A percentile compares a stretch with the other conserved stretches of the same genome.
Conservation (phyloP, 208 protist genomes). For the Leptomonas seymouri region DNA sequence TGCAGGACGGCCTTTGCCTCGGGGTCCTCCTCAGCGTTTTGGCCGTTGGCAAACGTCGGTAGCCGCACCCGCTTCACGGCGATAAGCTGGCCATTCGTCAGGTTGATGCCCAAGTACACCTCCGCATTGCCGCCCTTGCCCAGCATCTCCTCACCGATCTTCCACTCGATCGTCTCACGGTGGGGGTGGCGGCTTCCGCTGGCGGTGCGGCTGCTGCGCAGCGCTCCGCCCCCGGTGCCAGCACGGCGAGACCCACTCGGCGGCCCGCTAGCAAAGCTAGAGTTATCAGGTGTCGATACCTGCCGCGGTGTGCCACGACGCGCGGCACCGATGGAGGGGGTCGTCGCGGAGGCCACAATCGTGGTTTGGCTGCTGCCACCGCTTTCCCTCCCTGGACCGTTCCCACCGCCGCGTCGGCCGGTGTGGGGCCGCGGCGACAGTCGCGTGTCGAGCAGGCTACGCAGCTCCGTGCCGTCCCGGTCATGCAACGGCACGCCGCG, state of each 20-base stretch:
- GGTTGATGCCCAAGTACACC: constrained; percentile 91
- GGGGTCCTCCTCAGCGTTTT: constrained; percentile 32
- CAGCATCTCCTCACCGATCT: constrained; percentile 90
- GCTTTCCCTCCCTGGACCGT: constrained; percentile 16
- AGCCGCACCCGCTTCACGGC: constrained; percentile 90
- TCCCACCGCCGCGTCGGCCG: constrained; percentile 17
- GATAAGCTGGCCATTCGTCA: constrained; percentile 90
- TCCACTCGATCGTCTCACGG: constrained; percentile 90
- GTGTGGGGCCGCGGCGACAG: constrained; percentile 27
- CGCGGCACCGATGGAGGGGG: constrained; percentile 17
- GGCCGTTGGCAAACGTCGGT: constrained; percentile 35
- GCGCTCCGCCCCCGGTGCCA: background rate
- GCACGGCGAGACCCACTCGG: constrained; percentile 26
- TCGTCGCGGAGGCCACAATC: constrained; percentile 9
- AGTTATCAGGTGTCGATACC: constrained; percentile 51
- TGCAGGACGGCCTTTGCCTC: constrained; percentile 69
- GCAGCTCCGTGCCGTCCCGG: constrained; percentile 14
- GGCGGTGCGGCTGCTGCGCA: constrained; percentile 17
- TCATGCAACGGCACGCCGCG: constrained; percentile 56
- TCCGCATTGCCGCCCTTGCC: constrained; percentile 91
- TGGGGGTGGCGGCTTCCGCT: constrained; percentile 38
- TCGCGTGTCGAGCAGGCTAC: constrained; percentile 25
- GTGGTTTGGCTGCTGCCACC: constrained; percentile 24
- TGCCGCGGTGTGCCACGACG: constrained; percentile 42
- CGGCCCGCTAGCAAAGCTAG: constrained; percentile 37